These are phyloP conservation scores for Polygonum aviculare DNA, from an alignment of 148 eudicot species.

Conservation along the genomic window DNA sequence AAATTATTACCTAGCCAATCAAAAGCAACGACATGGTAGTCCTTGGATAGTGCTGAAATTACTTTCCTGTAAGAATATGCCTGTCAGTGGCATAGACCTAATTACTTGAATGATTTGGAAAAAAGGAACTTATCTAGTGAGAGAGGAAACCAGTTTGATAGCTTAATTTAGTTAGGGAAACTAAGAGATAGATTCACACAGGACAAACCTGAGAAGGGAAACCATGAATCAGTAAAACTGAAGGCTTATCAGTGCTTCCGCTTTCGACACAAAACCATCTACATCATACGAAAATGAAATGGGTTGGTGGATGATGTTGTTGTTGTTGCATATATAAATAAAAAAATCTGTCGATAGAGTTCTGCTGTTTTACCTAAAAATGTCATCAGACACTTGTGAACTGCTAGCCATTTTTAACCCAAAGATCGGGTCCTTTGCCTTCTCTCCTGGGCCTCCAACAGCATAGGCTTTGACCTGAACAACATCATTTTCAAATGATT, in stretches of 20 bases:
- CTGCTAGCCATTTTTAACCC: conserved; percentile 79
- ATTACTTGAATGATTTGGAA: conserved; percentile 9
- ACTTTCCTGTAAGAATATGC: conserved; percentile 96
- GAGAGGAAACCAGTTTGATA: neutral
- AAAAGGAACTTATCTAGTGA: neutral
- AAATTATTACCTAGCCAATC: conserved; percentile 81
- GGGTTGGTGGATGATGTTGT: conserved; percentile 15
- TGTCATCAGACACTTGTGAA: conserved; percentile 76
- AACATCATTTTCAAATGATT: neutral
- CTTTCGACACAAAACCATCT: conserved; percentile 98
- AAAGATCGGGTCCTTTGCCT: conserved; percentile 93
- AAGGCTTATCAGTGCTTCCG: conserved; percentile 64
- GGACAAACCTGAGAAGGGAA: conserved; percentile 89
- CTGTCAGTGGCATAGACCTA: conserved; percentile 37
- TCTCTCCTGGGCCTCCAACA: conserved; percentile 61
- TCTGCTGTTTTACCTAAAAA: conserved; percentile 58
- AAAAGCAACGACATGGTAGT: conserved; percentile 77
- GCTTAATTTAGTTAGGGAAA: neutral
- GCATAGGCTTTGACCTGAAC: conserved; percentile 75
- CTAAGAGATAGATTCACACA: conserved; percentile 3
- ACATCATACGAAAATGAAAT: conserved; percentile 44
- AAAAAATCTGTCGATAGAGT: neutral
- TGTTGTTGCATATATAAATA: too few species aligned
- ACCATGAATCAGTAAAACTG: conserved; percentile 84
- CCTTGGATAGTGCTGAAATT: conserved; percentile 65